A percentile compares a stretch with the other conserved stretches of the same genome.
phyloP scores from a whole-genome alignment of 495 filamentous ascomycete species.

The Lichenothelia convexa region DNA sequence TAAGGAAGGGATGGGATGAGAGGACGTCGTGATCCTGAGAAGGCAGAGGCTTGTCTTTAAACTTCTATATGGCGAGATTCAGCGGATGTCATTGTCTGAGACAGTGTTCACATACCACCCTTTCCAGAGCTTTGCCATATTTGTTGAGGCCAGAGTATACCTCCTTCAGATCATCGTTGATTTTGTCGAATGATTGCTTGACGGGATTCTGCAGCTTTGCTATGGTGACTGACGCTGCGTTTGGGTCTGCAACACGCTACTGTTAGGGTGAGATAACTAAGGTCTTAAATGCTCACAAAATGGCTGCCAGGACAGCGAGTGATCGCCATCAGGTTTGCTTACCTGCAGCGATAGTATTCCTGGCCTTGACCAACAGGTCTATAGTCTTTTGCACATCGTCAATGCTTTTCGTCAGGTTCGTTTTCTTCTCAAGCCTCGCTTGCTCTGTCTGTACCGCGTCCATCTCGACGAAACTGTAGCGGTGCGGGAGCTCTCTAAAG shows the following conservation, averaged over 20 bases:
- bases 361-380: constrained; percentile 50
- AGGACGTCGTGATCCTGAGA: constrained; percentile 66
- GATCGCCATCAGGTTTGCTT: not conserved
- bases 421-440: constrained; percentile 39
- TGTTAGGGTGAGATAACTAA: not conserved
- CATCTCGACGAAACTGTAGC: too few species aligned
- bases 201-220: constrained; percentile 71
- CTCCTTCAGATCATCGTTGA: constrained; percentile 64
- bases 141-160: constrained; percentile 59
- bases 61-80: constrained; percentile 35
- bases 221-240: constrained; percentile 47
- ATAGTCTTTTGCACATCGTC: constrained; percentile 67
- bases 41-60: constrained; percentile 60
- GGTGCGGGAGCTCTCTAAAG: too few species aligned
- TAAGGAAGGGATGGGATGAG: constrained; percentile 49
- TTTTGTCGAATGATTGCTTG: constrained; percentile 54
- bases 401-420: constrained; percentile 53
- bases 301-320: too few species aligned
- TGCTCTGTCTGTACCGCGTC: not conserved
- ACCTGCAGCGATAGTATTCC: constrained; percentile 28
- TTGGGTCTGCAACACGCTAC: constrained; percentile 36
- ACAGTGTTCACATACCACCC: constrained; percentile 28
- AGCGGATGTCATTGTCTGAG: not conserved
- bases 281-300: too few species aligned
- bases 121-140: constrained; percentile 68